Evolutionary conservation across 2,329 filamentous ascomycete genomes (phyloP).

Genomic region (Cordyceps farinosa): DNA sequence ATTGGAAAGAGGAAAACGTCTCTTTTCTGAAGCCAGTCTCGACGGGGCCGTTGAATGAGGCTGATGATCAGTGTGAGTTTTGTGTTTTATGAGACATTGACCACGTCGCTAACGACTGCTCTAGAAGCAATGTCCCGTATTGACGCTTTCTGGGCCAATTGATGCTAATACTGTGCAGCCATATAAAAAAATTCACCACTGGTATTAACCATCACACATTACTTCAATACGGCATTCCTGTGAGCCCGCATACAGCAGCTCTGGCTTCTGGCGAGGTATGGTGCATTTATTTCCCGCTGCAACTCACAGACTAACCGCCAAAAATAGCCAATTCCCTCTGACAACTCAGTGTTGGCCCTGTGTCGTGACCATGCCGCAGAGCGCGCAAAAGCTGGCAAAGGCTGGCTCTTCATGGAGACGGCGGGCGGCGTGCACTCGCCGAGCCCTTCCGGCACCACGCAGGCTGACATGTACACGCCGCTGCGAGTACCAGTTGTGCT

Average conservation of each 20-base stretch:
- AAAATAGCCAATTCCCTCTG: constrained; percentile 46
- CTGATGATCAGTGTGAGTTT: constrained; percentile 62
- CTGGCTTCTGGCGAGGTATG: constrained; percentile 41
- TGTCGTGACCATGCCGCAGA: constrained; percentile 44
- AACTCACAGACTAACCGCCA: constrained; percentile 13
- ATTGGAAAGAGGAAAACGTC: constrained; percentile 44
- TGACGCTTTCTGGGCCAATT: neutral
- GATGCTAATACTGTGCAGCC: constrained; percentile 41
- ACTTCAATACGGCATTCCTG: constrained; percentile 68
- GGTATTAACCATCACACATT: constrained; percentile 52
- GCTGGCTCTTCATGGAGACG: constrained; percentile 73
- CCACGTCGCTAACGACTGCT: neutral
- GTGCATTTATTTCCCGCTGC: neutral
- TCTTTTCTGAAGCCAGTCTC: constrained; percentile 79
- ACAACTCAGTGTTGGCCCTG: constrained; percentile 46
- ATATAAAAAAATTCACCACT: constrained; percentile 58
- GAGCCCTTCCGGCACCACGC: constrained; percentile 68
- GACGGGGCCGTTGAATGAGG: constrained; percentile 66
- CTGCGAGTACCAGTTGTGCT: constrained; percentile 71
- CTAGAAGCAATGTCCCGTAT: constrained; percentile 1
- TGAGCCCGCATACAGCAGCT: constrained; percentile 76
- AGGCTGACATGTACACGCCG: constrained; percentile 74
- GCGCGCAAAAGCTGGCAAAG: constrained; percentile 41
- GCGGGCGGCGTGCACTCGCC: constrained; percentile 81
- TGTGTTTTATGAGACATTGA: neutral